A percentile compares a stretch with the other conserved stretches of the same genome.
phyloP scores from a whole-genome alignment of 2,329 filamentous ascomycete species.

The Bisporella sp. region DNA sequence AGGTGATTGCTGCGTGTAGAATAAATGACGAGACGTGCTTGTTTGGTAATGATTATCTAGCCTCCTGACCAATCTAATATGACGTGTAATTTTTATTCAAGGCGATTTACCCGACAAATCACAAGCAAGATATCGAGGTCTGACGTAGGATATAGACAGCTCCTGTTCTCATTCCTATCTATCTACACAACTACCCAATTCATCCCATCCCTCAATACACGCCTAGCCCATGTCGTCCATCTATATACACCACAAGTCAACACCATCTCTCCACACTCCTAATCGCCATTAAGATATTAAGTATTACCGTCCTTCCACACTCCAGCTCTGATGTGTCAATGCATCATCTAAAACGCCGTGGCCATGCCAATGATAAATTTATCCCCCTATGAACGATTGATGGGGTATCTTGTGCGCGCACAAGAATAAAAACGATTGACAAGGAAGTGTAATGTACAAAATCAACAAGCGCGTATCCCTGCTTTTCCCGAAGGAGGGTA shows the following conservation, averaged over 20 bases:
- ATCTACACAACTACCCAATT: too few species aligned
- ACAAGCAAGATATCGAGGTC: too few species aligned
- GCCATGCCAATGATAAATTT: not conserved
- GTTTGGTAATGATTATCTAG: too few species aligned
- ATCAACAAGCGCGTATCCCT: not conserved
- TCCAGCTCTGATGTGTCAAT: not conserved
- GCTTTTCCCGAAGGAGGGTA: not conserved
- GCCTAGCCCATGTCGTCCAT: not conserved
- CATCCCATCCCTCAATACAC: too few species aligned
- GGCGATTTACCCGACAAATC: too few species aligned
- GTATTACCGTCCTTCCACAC: constrained; percentile 14
- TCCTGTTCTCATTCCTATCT: too few species aligned
- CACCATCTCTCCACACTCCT: not conserved
- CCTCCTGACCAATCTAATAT: too few species aligned
- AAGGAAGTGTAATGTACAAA: constrained; percentile 16
- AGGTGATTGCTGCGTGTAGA: too few species aligned
- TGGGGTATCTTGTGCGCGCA: constrained; percentile 18
- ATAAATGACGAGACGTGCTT: too few species aligned
- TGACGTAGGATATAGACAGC: too few species aligned
- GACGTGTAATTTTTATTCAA: too few species aligned
- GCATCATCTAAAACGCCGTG: not conserved
- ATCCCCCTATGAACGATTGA: constrained; percentile 4
- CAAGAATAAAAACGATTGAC: constrained; percentile 12
- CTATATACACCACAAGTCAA: not conserved
- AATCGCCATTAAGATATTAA: constrained; percentile 17